These are phyloP conservation scores for Colletotrichum navitas DNA, from an alignment of 2,329 filamentous ascomycete species.

Conservation along the genomic window DNA sequence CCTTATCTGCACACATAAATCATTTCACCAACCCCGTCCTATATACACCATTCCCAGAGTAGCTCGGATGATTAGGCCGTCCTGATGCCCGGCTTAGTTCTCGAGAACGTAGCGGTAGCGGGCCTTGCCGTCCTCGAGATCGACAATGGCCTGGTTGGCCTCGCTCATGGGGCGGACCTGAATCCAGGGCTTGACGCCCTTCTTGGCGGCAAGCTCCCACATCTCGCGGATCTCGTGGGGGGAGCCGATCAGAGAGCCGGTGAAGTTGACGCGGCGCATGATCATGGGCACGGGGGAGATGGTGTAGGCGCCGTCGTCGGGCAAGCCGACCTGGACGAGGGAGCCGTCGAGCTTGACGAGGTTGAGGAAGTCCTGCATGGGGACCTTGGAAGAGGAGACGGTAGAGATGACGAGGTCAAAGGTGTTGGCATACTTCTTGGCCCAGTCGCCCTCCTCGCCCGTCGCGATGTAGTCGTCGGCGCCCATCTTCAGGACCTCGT, in stretches of 20 bases:
- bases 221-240: conserved; percentile 70
- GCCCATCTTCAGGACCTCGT: conserved; percentile 68
- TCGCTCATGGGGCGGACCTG: conserved; percentile 66
- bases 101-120: conserved; percentile 62
- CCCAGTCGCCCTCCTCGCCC: conserved; percentile 66
- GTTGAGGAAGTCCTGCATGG: conserved; percentile 70
- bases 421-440: conserved; percentile 60
- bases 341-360: conserved; percentile 68
- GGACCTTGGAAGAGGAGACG: conserved; percentile 58
- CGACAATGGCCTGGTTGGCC: conserved; percentile 66
- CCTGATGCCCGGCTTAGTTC: conserved; percentile 49
- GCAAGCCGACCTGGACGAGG: conserved; percentile 72
- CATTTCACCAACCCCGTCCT: conserved; percentile 35
- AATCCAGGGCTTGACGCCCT: conserved; percentile 69
- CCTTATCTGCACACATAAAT: conserved; percentile 29
- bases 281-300: conserved; percentile 69
- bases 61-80: not conserved
- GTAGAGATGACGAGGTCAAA: conserved; percentile 73
- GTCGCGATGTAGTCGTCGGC: conserved; percentile 63
- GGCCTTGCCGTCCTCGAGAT: conserved; percentile 67
- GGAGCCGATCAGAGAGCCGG: conserved; percentile 61
- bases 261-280: conserved; percentile 64
- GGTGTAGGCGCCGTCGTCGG: conserved; percentile 51
- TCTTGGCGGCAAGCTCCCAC: conserved; percentile 68
- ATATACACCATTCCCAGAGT: conserved; percentile 13